A percentile compares a stretch with the other conserved stretches of the same genome.
Evolutionary conservation across 2,329 filamentous ascomycete genomes (phyloP).

Genomic region (Hymenoscyphus albidus): DNA sequence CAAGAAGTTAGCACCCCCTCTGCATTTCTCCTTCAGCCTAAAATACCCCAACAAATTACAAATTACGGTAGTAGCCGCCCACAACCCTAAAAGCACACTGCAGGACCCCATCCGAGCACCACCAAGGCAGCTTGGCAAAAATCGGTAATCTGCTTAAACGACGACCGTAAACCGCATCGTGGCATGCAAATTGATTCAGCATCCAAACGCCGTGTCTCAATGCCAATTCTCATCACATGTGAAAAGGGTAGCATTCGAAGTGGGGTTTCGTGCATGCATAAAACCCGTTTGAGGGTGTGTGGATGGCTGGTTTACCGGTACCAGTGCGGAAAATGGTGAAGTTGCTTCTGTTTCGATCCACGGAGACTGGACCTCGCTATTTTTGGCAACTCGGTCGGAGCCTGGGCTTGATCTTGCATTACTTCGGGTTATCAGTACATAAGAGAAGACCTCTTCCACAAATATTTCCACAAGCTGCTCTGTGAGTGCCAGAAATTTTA

Average conservation of each 20-base stretch:
- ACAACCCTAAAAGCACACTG: neutral
- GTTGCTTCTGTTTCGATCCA: neutral
- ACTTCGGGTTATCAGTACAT: neutral
- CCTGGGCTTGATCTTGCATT: neutral
- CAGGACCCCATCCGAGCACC: constrained; percentile 1
- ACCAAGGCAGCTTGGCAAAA: constrained; percentile 9
- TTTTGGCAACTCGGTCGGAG: neutral
- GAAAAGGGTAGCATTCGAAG: neutral
- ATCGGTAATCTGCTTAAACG: constrained; percentile 9
- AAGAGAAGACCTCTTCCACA: neutral
- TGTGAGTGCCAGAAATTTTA: neutral
- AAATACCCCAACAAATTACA: neutral
- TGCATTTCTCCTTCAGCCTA: neutral
- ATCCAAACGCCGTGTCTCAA: neutral
- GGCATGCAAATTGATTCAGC: neutral
- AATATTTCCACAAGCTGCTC: neutral
- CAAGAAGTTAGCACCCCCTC: neutral
- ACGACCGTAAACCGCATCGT: neutral
- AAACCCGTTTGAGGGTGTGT: neutral
- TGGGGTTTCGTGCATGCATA: constrained; percentile 1
- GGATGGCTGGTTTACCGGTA: neutral
- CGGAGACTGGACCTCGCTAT: neutral
- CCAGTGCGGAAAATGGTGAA: neutral
- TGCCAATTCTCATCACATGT: neutral
- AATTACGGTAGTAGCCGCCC: neutral